Percentiles rank a stretch among this genome's conserved stretches.
Evolutionary conservation across 129 eudicot genomes (phyloP).

Genomic region (Solidago caesia): DNA sequence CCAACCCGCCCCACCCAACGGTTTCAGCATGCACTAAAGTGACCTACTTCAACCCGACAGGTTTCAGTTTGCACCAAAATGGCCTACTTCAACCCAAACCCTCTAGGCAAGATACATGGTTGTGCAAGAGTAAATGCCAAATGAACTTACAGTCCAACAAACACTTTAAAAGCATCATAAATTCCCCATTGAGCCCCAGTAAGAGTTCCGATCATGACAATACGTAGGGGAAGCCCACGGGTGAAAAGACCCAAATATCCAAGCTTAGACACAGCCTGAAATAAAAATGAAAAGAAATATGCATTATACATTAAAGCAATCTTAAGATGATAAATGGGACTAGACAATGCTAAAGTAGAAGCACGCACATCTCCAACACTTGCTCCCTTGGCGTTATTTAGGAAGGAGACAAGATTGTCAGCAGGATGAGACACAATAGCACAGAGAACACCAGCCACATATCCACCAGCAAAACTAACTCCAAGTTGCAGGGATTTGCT

Average conservation of each 20-base stretch:
- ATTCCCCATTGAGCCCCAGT: constrained; percentile 99
- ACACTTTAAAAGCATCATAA: constrained; percentile 92
- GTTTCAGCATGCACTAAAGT: too few species aligned
- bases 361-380: constrained; percentile 90
- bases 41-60: neutral
- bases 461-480: constrained; percentile 97
- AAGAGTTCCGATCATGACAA: constrained; percentile 98
- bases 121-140: neutral
- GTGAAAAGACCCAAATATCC: constrained; percentile 87
- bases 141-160: constrained; percentile 87
- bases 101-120: neutral
- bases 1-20: too few species aligned
- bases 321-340: neutral
- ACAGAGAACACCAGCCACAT: constrained; percentile 92
- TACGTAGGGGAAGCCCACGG: constrained; percentile 94
- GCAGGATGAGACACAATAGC: constrained; percentile 98
- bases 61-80: neutral
- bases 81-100: neutral
- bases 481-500: constrained; percentile 89
- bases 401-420: constrained; percentile 94
- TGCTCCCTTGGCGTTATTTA: constrained; percentile 98
- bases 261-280: constrained; percentile 89
- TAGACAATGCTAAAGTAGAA: constrained; percentile 6
- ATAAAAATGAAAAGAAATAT: neutral
- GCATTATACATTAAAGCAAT: neutral